Conservation (phyloP, 2,329 filamentous ascomycete species). For the Colletotrichum scovillei region DNA sequence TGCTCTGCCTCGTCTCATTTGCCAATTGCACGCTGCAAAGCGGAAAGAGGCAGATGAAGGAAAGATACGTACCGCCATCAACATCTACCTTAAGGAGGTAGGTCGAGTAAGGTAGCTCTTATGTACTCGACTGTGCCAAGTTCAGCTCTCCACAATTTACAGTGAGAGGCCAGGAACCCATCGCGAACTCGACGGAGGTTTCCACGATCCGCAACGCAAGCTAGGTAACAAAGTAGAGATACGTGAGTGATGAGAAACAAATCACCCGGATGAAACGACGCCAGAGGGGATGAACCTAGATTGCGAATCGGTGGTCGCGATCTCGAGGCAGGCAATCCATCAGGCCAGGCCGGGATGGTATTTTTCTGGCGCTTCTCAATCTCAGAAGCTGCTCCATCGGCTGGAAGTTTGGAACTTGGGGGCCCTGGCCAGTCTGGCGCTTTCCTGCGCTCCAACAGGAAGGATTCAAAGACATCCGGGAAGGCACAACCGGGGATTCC, state of each 20-base stretch:
- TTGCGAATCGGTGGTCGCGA: neutral
- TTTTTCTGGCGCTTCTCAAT: neutral
- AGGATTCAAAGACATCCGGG: slow-evolving; percentile 10
- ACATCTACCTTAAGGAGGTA: too few species aligned
- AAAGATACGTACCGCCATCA: neutral
- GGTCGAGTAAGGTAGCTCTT: slow-evolving; percentile 3
- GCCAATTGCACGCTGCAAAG: neutral
- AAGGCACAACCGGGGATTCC: slow-evolving; percentile 17
- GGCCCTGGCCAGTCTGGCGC: neutral
- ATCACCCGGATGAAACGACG: slow-evolving; percentile 16
- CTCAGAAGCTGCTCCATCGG: neutral
- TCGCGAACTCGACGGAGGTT: neutral
- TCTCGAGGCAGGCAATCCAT: slow-evolving; percentile 5
- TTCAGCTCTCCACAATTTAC: slow-evolving; percentile 20
- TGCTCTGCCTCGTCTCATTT: neutral
- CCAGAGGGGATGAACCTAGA: slow-evolving; percentile 12
- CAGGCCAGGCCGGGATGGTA: neutral
- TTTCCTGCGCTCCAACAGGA: slow-evolving; percentile 6
- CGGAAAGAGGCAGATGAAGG: neutral
- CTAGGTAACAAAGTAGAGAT: neutral
- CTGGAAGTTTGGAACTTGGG: neutral
- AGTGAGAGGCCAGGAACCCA: neutral
- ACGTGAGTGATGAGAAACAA: slow-evolving; percentile 20
- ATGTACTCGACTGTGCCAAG: neutral
- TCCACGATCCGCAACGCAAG: neutral